Evolutionary conservation across 2,329 filamentous ascomycete genomes (phyloP), one percentile per base, ranked within the genome.

Genomic region (Aspergillus sp.): DNA sequence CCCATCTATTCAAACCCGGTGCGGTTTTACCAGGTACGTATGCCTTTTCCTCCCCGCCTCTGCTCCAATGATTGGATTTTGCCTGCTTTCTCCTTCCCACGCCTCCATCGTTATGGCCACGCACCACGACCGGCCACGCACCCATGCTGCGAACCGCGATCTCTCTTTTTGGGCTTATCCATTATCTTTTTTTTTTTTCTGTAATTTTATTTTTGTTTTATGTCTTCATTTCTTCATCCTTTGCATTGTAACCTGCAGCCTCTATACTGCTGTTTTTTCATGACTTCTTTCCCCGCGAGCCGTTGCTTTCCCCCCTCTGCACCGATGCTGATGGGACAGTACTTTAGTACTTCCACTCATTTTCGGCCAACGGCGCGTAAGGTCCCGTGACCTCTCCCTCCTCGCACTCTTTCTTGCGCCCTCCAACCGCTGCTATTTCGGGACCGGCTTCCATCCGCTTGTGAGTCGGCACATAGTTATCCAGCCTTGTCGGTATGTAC

Each of bases 401-500:
- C 51, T 65, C 60, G 56, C 65, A 63, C 59, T 61, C 65, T 67
- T 59, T 63, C 64, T 56, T 58, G 50, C 57, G 59, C 64, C 64
- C 66, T 66, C 67, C 63, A 70, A 72, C 71, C 65, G 69, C 72
- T 70, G 65, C 69, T 70, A 73, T 74, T 73, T 70, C 72, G 73
- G 74, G 69, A 70, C 68, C 70, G 71, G 72, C 67, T 65, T 71
- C 69, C 49, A 66, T 71, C 69, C 71, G 71, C 68, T 73, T 70
- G 70, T 69, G 70, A 74, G 68, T 74, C 72, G 72, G 71, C 69
- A 73, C 70, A 67, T 66, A 75, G 67, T 74, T 64, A 69, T 70
- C 71, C 73, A 76, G 67, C 73, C 73, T 76, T 72, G 73, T 77
- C 74, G 73, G 74, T 77, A 77, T 72, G 74, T 77, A 71, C 57